Conservation (phyloP, 2,329 filamentous ascomycete genomes). For the Diaporthe vaccinii region DNA sequence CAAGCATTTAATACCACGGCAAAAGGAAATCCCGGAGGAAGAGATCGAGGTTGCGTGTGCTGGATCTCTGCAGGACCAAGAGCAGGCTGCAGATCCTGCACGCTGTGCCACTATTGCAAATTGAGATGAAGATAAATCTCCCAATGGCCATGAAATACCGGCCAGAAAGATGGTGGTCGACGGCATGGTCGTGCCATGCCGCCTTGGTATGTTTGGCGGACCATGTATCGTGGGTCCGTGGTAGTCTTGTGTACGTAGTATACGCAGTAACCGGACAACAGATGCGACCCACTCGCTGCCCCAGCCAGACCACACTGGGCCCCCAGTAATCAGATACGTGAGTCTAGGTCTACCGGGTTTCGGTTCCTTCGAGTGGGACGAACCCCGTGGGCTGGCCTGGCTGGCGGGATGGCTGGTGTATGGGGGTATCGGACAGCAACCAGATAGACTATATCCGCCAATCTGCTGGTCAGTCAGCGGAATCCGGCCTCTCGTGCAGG, state of each 20-base stretch:
- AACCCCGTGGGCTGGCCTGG: constrained; percentile 24
- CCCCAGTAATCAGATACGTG: constrained; percentile 6
- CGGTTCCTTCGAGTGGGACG: constrained; percentile 31
- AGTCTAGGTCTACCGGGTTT: constrained; percentile 29
- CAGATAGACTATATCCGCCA: not conserved
- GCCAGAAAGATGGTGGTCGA: not conserved
- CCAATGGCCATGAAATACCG: constrained; percentile 1
- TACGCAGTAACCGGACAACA: constrained; percentile 8
- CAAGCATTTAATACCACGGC: constrained; percentile 21
- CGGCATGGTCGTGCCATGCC: constrained; percentile 16
- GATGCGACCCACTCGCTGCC: constrained; percentile 17
- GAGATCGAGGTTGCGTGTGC: constrained; percentile 10
- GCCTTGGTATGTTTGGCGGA: constrained; percentile 22
- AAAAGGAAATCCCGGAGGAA: constrained; percentile 27
- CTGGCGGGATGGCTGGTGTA: constrained; percentile 19
- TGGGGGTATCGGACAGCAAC: constrained; percentile 7
- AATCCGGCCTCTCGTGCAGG: not conserved
- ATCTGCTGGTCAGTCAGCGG: not conserved
- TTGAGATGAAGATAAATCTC: not conserved
- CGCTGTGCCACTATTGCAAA: constrained; percentile 16
- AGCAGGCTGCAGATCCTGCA: constrained; percentile 22
- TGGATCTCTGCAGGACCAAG: constrained; percentile 28
- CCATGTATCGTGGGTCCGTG: constrained; percentile 7
- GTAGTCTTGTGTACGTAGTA: not conserved
- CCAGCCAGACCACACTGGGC: constrained; percentile 25